Evolutionary conservation across 1,284 basidiomycete species (phyloP).

Genomic region (Pseudozyma sp.): DNA sequence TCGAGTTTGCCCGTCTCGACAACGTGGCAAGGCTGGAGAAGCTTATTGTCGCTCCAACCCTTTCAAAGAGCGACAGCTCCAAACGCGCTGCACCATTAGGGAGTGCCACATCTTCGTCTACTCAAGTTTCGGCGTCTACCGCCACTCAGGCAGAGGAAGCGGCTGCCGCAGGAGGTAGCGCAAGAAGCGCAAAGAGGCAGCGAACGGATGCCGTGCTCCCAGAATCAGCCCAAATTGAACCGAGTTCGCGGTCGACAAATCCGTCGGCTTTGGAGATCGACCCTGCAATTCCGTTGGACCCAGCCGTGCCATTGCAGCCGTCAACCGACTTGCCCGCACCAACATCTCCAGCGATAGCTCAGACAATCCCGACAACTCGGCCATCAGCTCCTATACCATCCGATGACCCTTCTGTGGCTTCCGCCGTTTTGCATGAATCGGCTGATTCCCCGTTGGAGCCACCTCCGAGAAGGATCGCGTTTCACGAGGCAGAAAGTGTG

Average conservation of each 20-base stretch:
- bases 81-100: conserved; percentile 6
- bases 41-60: not conserved
- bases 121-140: not conserved
- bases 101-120: not conserved
- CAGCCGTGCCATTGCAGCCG: conserved; percentile 1
- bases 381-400: not conserved
- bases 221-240: not conserved
- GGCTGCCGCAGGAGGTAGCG: not conserved
- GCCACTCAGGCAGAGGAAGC: not conserved
- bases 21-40: conserved; percentile 35
- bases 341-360: not conserved
- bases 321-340: not conserved
- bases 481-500: conserved; percentile 22
- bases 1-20: conserved; percentile 33
- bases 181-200: not conserved
- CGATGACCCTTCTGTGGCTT: not conserved
- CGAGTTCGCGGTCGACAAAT: not conserved
- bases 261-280: conserved; percentile 11
- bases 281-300: conserved; percentile 21
- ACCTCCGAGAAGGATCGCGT: conserved; percentile 34
- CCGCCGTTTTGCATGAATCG: not conserved
- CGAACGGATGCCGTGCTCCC: not conserved
- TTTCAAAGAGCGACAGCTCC: not conserved
- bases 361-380: not conserved
- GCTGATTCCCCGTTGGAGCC: not conserved